A percentile compares a stretch with the other conserved stretches of the same genome.
Evolutionary conservation across 257 asterid species (phyloP).

Genomic region (Solanum piurae): DNA sequence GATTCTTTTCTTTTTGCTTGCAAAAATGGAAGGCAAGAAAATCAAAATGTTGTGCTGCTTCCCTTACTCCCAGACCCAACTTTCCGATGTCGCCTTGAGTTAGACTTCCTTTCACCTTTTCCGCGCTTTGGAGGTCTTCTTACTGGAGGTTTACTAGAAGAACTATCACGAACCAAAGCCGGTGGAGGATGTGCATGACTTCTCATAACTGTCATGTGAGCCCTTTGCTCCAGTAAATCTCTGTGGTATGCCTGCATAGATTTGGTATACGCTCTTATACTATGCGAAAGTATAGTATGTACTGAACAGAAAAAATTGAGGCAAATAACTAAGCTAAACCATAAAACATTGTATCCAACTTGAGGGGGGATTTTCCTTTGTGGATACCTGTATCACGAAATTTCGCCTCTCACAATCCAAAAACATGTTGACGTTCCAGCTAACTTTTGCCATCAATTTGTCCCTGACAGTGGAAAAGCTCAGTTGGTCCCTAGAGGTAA

Average conservation of each 20-base stretch:
- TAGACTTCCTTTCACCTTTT: constrained; percentile 53
- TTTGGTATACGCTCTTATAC: neutral
- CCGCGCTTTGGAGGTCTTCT: constrained; percentile 40
- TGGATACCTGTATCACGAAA: constrained; percentile 75
- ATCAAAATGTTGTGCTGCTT: constrained; percentile 21
- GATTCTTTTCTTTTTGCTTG: constrained; percentile 16
- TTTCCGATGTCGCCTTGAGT: constrained; percentile 66
- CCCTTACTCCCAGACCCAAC: constrained; percentile 37
- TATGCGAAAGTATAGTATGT: neutral
- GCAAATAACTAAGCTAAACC: neutral
- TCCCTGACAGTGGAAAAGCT: constrained; percentile 97
- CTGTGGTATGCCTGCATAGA: constrained; percentile 74
- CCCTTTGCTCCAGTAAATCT: constrained; percentile 71
- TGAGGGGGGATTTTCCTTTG: neutral
- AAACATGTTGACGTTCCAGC: constrained; percentile 79
- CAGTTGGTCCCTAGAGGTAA: constrained; percentile 92
- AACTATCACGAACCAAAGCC: constrained; percentile 12
- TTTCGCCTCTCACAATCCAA: constrained; percentile 90
- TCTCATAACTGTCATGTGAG: constrained; percentile 31
- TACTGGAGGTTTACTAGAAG: constrained; percentile 10
- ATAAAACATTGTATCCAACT: neutral
- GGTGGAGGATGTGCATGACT: constrained; percentile 24
- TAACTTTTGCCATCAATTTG: constrained; percentile 48
- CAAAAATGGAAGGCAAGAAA: constrained; percentile 1
- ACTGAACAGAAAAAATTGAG: neutral